These are phyloP conservation scores for Xeromyces bisporus DNA, from an alignment of 495 filamentous ascomycete species.

Conservation along the genomic window DNA sequence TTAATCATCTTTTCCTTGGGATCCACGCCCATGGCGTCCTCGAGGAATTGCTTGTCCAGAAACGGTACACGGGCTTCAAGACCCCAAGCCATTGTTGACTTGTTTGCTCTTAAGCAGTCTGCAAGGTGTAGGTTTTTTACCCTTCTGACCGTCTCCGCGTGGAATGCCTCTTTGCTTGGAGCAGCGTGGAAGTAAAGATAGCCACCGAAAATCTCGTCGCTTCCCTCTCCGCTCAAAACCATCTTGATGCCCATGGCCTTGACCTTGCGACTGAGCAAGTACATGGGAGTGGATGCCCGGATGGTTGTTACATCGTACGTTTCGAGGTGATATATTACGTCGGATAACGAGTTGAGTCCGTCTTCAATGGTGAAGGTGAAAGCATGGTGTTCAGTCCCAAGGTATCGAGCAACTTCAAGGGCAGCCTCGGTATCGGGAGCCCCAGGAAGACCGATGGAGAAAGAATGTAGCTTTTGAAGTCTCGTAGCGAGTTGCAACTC, in stretches of 20 bases:
- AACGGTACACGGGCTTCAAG: constrained; percentile 96
- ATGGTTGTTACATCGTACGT: constrained; percentile 97
- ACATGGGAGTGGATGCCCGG: constrained; percentile 97
- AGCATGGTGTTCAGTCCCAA: constrained; percentile 91
- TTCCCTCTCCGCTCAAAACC: constrained; percentile 92
- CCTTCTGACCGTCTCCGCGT: constrained; percentile 77
- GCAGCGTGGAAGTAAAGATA: constrained; percentile 98
- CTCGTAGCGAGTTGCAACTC: constrained; percentile 78
- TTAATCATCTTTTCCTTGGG: constrained; percentile 90
- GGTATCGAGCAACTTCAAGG: constrained; percentile 76
- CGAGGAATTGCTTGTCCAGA: constrained; percentile 91
- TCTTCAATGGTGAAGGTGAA: constrained; percentile 98
- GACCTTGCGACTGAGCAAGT: constrained; percentile 91
- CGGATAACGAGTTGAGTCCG: constrained; percentile 83
- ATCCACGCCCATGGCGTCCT: constrained; percentile 80
- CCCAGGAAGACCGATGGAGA: constrained; percentile 87
- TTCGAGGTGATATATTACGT: constrained; percentile 96
- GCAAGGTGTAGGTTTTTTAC: constrained; percentile 92
- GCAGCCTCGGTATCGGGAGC: constrained; percentile 85
- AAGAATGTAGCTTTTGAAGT: constrained; percentile 88
- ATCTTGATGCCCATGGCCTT: constrained; percentile 99
- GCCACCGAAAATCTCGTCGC: constrained; percentile 94
- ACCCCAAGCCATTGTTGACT: constrained; percentile 97
- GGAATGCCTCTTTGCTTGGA: constrained; percentile 77
- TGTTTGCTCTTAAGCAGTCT: constrained; percentile 94